phyloP scores from a whole-genome alignment of 352 stramenopile species.

The Globisporangium echinulatum region DNA sequence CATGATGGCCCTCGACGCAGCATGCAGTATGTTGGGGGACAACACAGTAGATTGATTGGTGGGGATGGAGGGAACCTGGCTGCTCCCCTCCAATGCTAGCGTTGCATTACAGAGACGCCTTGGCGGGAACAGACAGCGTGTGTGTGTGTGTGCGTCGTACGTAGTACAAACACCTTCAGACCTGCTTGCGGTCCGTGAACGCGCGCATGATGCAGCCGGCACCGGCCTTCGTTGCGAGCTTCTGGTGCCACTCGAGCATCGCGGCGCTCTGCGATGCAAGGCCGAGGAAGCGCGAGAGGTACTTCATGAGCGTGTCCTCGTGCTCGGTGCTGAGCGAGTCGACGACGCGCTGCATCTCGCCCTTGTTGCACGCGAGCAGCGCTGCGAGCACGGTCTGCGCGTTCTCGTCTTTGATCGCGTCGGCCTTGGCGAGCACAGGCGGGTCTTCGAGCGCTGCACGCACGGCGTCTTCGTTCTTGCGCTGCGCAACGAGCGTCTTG shows the following conservation, averaged over 20 bases:
- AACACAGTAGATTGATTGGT: too few species aligned
- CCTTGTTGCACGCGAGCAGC: constrained; percentile 81
- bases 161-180: constrained; percentile 28
- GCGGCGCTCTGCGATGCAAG: constrained; percentile 68
- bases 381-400: constrained; percentile 71
- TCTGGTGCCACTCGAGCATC: constrained; percentile 88
- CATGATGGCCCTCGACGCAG: too few species aligned
- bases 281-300: constrained; percentile 76
- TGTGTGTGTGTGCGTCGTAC: too few species aligned
- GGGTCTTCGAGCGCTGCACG: constrained; percentile 64
- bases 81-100: too few species aligned
- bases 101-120: too few species aligned
- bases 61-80: too few species aligned
- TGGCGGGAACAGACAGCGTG: too few species aligned
- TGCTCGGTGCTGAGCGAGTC: constrained; percentile 58
- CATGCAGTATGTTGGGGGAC: not conserved
- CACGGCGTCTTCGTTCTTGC: constrained; percentile 80
- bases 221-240: constrained; percentile 79
- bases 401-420: constrained; percentile 66
- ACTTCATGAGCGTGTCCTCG: constrained; percentile 88
- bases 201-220: constrained; percentile 84
- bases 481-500: constrained; percentile 63
- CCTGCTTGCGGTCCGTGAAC: constrained; percentile 84
- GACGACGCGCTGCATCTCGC: constrained; percentile 79
- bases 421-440: constrained; percentile 54